These are phyloP conservation scores for Lachnellula hyalina DNA, from an alignment of 2,329 filamentous ascomycete genomes.

Conservation along the genomic window DNA sequence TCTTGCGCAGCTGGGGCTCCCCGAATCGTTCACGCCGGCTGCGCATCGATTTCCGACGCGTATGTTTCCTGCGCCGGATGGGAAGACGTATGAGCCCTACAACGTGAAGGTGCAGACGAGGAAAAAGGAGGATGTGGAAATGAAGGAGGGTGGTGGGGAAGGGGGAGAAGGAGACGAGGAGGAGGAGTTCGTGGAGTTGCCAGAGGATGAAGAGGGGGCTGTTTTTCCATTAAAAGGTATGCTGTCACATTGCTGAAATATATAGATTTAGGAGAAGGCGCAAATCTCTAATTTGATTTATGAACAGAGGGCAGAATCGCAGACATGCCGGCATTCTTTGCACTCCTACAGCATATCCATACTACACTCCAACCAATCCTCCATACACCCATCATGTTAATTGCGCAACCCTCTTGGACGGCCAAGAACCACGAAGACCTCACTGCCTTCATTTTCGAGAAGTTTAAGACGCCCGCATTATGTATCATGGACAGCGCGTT, in stretches of 20 bases:
- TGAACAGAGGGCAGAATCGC: slow-evolving; percentile 68
- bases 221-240: slow-evolving; percentile 73
- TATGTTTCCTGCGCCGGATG: slow-evolving; percentile 80
- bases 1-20: slow-evolving; percentile 31
- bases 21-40: slow-evolving; percentile 67
- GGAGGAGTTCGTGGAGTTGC: slow-evolving; percentile 81
- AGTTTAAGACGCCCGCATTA: slow-evolving; percentile 89
- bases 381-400: slow-evolving; percentile 88
- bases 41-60: slow-evolving; percentile 80
- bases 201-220: slow-evolving; percentile 80
- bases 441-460: slow-evolving; percentile 93
- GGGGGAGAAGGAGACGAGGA: slow-evolving; percentile 37
- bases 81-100: slow-evolving; percentile 75
- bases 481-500: slow-evolving; percentile 85
- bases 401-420: slow-evolving; percentile 87
- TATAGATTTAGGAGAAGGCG: not conserved
- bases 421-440: slow-evolving; percentile 80
- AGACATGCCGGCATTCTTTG: slow-evolving; percentile 90
- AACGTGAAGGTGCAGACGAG: slow-evolving; percentile 71
- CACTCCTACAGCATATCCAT: slow-evolving; percentile 88
- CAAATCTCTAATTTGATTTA: slow-evolving; percentile 8
- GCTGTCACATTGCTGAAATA: slow-evolving; percentile 1
- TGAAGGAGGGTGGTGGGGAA: slow-evolving; percentile 27
- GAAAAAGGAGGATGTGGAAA: slow-evolving; percentile 42
- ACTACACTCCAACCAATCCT: slow-evolving; percentile 83